phyloP scores from a whole-genome alignment of 2,329 filamentous ascomycete species.

The Ophiosphaerella herpotricha region DNA sequence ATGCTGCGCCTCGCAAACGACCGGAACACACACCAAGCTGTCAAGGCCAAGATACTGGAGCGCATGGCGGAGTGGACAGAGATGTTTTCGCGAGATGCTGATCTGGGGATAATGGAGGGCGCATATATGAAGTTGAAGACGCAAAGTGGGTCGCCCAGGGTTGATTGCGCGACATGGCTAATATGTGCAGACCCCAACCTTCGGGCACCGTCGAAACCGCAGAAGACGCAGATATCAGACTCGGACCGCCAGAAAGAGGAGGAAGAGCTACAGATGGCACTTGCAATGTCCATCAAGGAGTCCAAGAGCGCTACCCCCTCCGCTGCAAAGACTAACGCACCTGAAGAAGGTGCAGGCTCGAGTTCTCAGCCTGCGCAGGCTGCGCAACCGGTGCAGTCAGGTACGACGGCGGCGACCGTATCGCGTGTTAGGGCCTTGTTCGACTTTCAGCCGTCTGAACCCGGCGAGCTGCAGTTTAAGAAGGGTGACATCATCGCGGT shows the following conservation, averaged over 20 bases:
- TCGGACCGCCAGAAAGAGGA: conserved; percentile 93
- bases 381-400: conserved; percentile 68
- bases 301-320: conserved; percentile 59
- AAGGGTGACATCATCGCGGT: conserved; percentile 98
- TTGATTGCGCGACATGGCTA: conserved; percentile 2
- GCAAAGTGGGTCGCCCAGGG: conserved; percentile 53
- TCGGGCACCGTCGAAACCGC: conserved; percentile 88
- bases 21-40: conserved; percentile 91
- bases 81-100: conserved; percentile 87
- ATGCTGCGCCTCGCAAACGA: conserved; percentile 89
- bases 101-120: conserved; percentile 96
- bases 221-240: conserved; percentile 89
- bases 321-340: conserved; percentile 48
- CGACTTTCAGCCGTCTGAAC: conserved; percentile 92
- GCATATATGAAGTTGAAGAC: conserved; percentile 86
- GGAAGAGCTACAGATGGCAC: conserved; percentile 93
- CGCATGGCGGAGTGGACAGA: conserved; percentile 95
- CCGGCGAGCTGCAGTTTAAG: conserved; percentile 92
- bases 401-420: conserved; percentile 94
- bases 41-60: conserved; percentile 96
- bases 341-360: conserved; percentile 34
- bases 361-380: conserved; percentile 46
- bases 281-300: conserved; percentile 90
- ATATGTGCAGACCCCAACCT: conserved; percentile 76
- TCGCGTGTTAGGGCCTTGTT: conserved; percentile 91